Percentiles rank a stretch among this genome's conserved stretches.
Evolutionary conservation across 2,329 filamentous ascomycete genomes (phyloP).

Genomic region (Diaporthe destruens): DNA sequence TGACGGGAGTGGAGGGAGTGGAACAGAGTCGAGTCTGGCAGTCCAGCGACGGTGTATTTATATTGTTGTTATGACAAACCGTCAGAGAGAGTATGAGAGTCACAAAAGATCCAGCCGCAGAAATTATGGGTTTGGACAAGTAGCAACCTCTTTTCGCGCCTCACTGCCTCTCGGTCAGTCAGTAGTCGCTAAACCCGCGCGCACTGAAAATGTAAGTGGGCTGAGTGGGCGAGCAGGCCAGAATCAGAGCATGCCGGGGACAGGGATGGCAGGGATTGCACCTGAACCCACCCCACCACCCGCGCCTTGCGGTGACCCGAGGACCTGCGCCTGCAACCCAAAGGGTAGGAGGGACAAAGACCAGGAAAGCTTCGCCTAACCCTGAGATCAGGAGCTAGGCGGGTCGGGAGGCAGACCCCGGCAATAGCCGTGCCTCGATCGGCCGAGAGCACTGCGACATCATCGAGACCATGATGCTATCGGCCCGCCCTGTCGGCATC

Average conservation of each 20-base stretch:
- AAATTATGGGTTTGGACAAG: constrained; percentile 16
- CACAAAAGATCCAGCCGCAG: background rate
- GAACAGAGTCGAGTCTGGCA: background rate
- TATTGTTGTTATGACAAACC: background rate
- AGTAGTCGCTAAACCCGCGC: constrained; percentile 17
- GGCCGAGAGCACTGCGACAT: constrained; percentile 24
- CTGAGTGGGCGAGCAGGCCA: constrained; percentile 27
- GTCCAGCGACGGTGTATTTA: background rate
- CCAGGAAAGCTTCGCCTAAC: background rate
- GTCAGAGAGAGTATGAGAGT: background rate
- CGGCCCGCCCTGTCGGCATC: background rate
- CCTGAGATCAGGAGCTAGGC: background rate
- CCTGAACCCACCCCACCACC: background rate
- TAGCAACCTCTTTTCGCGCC: constrained; percentile 8
- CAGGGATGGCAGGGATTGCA: constrained; percentile 17
- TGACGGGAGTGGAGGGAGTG: background rate
- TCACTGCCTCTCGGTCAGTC: constrained; percentile 13
- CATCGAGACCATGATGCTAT: constrained; percentile 16
- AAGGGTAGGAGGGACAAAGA: background rate
- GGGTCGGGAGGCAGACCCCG: background rate
- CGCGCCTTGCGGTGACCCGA: constrained; percentile 21
- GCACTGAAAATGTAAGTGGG: constrained; percentile 26
- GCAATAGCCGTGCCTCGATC: constrained; percentile 29
- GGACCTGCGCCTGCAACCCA: background rate
- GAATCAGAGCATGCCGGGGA: constrained; percentile 23